Conservation (phyloP, 768 basidiomycete genomes). For the Boletellus emodensis region DNA sequence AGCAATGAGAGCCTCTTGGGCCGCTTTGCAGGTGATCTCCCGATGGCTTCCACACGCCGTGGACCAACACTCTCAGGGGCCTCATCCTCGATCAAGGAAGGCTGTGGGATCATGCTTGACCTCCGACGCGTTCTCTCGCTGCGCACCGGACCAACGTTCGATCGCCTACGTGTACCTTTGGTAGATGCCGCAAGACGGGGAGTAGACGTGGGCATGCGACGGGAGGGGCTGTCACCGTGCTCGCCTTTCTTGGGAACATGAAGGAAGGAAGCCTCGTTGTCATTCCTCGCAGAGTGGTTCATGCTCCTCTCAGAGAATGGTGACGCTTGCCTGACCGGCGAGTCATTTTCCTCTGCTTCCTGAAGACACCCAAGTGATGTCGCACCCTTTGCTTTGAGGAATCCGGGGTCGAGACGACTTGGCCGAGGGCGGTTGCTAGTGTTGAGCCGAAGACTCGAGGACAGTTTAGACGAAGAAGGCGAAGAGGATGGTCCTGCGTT, state of each 20-base stretch:
- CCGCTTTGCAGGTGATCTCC: conserved; percentile 56
- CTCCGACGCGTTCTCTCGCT: conserved; percentile 68
- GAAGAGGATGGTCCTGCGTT: conserved; percentile 28
- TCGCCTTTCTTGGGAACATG: conserved; percentile 36
- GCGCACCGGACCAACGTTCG: conserved; percentile 73
- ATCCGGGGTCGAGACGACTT: conserved; percentile 66
- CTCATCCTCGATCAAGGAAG: conserved; percentile 45
- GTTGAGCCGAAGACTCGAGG: conserved; percentile 13
- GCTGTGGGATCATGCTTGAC: conserved; percentile 78
- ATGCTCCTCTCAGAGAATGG: conserved; percentile 68
- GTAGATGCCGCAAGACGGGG: conserved; percentile 33
- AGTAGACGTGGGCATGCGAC: conserved; percentile 47
- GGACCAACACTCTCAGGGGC: conserved; percentile 29
- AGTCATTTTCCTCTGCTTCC: conserved; percentile 64
- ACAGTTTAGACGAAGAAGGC: conserved; percentile 33
- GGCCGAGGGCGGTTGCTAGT: conserved; percentile 49
- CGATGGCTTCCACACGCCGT: conserved; percentile 41
- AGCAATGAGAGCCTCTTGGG: conserved; percentile 55
- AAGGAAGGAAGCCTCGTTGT: conserved; percentile 19
- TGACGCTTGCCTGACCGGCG: conserved; percentile 25
- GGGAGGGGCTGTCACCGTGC: conserved; percentile 41
- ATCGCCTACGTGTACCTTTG: conserved; percentile 53
- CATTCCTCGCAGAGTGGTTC: conserved; percentile 40
- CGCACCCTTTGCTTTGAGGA: conserved; percentile 52
- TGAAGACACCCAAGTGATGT: conserved; percentile 58